phyloP scores from a whole-genome alignment of 495 filamentous ascomycete genomes.

The Neurospora sp. region DNA sequence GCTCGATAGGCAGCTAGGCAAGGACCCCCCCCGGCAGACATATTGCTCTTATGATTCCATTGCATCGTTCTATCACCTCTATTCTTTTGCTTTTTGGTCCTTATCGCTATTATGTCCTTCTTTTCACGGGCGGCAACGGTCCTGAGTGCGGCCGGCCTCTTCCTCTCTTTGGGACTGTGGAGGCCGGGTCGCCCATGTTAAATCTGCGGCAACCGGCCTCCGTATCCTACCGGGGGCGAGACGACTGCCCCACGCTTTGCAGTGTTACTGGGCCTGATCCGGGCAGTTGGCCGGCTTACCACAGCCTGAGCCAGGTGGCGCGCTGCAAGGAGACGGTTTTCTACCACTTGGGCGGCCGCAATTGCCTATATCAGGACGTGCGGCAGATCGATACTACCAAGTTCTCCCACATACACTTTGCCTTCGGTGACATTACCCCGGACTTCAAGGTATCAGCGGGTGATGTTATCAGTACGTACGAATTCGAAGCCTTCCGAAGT shows the following conservation, averaged over 20 bases:
- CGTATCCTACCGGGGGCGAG: neutral
- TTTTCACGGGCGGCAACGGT: neutral
- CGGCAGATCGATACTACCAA: too few relatives aligned
- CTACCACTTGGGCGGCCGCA: too few relatives aligned
- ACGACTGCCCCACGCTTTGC: slow-evolving; percentile 23
- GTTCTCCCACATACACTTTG: too few relatives aligned
- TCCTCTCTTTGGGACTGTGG: neutral
- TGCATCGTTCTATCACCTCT: neutral
- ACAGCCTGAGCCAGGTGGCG: slow-evolving; percentile 12
- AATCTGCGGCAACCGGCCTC: neutral
- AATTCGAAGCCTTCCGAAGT: too few relatives aligned
- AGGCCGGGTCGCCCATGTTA: neutral
- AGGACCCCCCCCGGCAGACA: neutral
- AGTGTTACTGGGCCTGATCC: slow-evolving; percentile 17
- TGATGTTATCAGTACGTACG: too few relatives aligned
- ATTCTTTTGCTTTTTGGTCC: too few relatives aligned
- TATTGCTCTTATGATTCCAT: neutral
- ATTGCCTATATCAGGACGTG: too few relatives aligned
- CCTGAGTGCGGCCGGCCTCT: neutral
- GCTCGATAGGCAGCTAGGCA: neutral
- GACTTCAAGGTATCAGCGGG: too few relatives aligned
- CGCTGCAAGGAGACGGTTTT: slow-evolving; percentile 21
- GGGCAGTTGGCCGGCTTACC: slow-evolving; percentile 25
- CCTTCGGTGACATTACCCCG: too few relatives aligned
- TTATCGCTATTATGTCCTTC: neutral